These are phyloP conservation scores for Yamadazyma oceani DNA, from an alignment of 1,139 yeast genomes.

Conservation along the genomic window DNA sequence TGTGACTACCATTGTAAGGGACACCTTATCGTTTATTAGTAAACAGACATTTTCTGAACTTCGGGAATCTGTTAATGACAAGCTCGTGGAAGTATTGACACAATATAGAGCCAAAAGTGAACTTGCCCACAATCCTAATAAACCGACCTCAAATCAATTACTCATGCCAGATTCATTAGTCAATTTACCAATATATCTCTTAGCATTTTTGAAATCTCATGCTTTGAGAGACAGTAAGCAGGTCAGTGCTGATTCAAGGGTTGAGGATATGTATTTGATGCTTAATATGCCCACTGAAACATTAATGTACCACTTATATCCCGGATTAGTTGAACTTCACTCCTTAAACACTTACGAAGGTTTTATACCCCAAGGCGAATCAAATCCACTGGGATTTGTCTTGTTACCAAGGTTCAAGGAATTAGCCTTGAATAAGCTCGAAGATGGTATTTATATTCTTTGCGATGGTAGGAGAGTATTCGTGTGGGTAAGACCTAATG, in stretches of 20 bases:
- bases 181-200: constrained; percentile 65
- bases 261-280: constrained; percentile 57
- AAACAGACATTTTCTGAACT: constrained; percentile 61
- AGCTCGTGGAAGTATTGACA: constrained; percentile 71
- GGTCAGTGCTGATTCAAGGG: constrained; percentile 54
- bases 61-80: constrained; percentile 61
- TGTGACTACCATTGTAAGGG: constrained; percentile 70
- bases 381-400: constrained; percentile 47
- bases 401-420: constrained; percentile 53
- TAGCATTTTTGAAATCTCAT: constrained; percentile 67
- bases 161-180: constrained; percentile 81
- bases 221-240: constrained; percentile 56
- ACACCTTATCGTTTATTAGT: constrained; percentile 62
- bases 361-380: constrained; percentile 34
- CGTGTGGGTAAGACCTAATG: constrained; percentile 72
- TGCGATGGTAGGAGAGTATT: constrained; percentile 67
- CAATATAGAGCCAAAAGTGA: constrained; percentile 65
- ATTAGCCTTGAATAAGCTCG: constrained; percentile 45
- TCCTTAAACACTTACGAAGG: constrained; percentile 59
- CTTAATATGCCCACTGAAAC: constrained; percentile 57
- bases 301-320: constrained; percentile 70
- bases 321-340: constrained; percentile 77
- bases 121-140: constrained; percentile 47
- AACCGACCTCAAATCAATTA: constrained; percentile 60
- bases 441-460: constrained; percentile 76